Conservation (phyloP, 2,329 filamentous ascomycete genomes). For the Simplicillium sp. region DNA sequence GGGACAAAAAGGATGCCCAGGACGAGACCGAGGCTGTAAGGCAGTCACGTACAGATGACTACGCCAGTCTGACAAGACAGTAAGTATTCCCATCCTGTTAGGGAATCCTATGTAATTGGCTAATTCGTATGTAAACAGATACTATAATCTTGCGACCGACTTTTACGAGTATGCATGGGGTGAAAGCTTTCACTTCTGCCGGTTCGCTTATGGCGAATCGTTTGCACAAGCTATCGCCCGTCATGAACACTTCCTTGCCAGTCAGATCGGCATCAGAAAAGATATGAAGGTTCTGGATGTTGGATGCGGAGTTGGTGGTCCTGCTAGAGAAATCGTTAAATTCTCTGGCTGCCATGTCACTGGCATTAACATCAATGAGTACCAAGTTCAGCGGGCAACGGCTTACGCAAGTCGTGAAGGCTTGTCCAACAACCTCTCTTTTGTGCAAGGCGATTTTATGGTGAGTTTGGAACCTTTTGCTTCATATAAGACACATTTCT, state of each 20-base stretch:
- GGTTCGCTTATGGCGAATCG: slow-evolving; percentile 73
- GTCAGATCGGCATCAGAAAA: slow-evolving; percentile 71
- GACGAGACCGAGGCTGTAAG: slow-evolving; percentile 63
- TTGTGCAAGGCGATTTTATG: slow-evolving; percentile 96
- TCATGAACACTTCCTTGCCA: slow-evolving; percentile 90
- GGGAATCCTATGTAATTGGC: not conserved
- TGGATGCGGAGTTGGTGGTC: slow-evolving; percentile 87
- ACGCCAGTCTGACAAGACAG: slow-evolving; percentile 82
- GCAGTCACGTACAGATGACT: slow-evolving; percentile 68
- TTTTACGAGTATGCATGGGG: slow-evolving; percentile 94
- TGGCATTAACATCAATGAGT: slow-evolving; percentile 95
- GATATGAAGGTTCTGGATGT: slow-evolving; percentile 87
- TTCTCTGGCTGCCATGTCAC: slow-evolving; percentile 80
- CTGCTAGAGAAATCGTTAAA: slow-evolving; percentile 88
- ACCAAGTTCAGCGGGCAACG: slow-evolving; percentile 84
- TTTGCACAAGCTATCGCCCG: slow-evolving; percentile 85
- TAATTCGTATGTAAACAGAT: slow-evolving; percentile 36
- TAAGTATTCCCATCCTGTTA: slow-evolving; percentile 35
- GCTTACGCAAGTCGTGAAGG: slow-evolving; percentile 72
- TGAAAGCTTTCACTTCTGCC: slow-evolving; percentile 90
- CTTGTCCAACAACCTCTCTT: slow-evolving; percentile 65
- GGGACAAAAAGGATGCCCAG: slow-evolving; percentile 67
- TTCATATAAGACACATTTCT: not conserved
- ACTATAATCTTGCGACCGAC: slow-evolving; percentile 88
- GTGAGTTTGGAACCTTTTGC: slow-evolving; percentile 23